These are phyloP conservation scores for Fusarium kyushuense DNA, from an alignment of 2,329 filamentous ascomycete genomes.

Conservation along the genomic window DNA sequence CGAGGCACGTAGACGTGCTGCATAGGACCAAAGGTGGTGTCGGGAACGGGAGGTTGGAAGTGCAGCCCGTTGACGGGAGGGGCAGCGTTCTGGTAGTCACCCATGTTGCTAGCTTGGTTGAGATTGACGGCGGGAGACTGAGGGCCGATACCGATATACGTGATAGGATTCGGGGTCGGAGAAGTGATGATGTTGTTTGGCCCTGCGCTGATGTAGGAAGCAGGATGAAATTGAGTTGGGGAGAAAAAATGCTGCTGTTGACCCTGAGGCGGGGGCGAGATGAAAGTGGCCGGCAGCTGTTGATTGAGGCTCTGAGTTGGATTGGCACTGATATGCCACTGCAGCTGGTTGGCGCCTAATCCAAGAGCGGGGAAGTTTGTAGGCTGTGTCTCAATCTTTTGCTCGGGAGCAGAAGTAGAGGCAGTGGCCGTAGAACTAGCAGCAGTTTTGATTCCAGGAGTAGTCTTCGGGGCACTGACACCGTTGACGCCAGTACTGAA, in stretches of 20 bases:
- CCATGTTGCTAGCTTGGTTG: constrained; percentile 42
- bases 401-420: constrained; percentile 19
- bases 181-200: constrained; percentile 10
- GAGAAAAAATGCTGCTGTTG: constrained; percentile 25
- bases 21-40: constrained; percentile 68
- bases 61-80: constrained; percentile 60
- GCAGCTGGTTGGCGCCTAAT: constrained; percentile 42
- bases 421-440: background rate
- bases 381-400: constrained; percentile 28
- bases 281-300: constrained; percentile 41
- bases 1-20: constrained; percentile 68
- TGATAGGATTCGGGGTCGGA: constrained; percentile 31
- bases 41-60: constrained; percentile 70
- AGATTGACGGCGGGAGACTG: constrained; percentile 46
- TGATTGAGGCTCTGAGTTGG: constrained; percentile 51
- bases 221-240: constrained; percentile 28
- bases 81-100: constrained; percentile 58
- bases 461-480: constrained; percentile 19
- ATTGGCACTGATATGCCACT: constrained; percentile 53
- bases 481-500: constrained; percentile 36
- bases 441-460: constrained; percentile 10
- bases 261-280: constrained; percentile 31
- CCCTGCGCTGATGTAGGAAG: constrained; percentile 26
- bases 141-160: constrained; percentile 48
- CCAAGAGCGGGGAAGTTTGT: constrained; percentile 50